Conservation (phyloP, 345 rosid species). For the Garcia nutans region DNA sequence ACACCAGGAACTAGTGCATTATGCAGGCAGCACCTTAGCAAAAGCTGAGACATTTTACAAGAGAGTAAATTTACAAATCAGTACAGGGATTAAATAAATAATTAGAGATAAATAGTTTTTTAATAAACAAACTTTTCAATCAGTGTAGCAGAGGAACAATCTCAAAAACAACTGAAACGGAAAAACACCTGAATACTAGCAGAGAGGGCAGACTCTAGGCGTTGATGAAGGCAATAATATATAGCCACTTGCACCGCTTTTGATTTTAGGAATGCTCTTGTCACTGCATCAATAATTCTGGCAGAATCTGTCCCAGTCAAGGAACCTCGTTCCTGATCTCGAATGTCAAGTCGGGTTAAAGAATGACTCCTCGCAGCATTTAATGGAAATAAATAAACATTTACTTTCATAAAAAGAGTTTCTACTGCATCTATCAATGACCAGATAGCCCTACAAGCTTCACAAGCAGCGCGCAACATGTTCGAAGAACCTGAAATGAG, state of each 20-base stretch:
- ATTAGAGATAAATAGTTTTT: neutral
- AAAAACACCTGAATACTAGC: constrained; percentile 74
- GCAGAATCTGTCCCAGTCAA: constrained; percentile 55
- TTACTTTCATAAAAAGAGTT: constrained; percentile 45
- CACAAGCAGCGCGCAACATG: constrained; percentile 73
- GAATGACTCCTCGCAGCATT: constrained; percentile 55
- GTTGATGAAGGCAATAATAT: constrained; percentile 76
- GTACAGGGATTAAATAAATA: no score
- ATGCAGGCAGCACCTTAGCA: constrained; percentile 85
- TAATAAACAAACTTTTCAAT: constrained; percentile 15
- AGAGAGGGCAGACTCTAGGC: constrained; percentile 55
- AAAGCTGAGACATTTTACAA: constrained; percentile 53
- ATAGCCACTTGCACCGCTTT: constrained; percentile 78
- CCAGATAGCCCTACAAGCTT: constrained; percentile 83
- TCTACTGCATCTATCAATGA: constrained; percentile 67
- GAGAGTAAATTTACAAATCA: neutral
- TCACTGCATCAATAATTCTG: constrained; percentile 62
- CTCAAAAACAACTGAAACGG: neutral
- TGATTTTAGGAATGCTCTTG: constrained; percentile 72
- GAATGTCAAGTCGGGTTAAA: constrained; percentile 55
- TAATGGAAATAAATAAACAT: constrained; percentile 58
- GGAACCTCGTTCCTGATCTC: constrained; percentile 56
- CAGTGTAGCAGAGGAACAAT: constrained; percentile 5
- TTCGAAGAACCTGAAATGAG: constrained; percentile 72
- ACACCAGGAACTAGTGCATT: constrained; percentile 67